Evolutionary conservation across 2,329 filamentous ascomycete genomes (phyloP), one percentile per base, ranked within the genome.

Genomic region (Neoscytalidium dimidiatum): DNA sequence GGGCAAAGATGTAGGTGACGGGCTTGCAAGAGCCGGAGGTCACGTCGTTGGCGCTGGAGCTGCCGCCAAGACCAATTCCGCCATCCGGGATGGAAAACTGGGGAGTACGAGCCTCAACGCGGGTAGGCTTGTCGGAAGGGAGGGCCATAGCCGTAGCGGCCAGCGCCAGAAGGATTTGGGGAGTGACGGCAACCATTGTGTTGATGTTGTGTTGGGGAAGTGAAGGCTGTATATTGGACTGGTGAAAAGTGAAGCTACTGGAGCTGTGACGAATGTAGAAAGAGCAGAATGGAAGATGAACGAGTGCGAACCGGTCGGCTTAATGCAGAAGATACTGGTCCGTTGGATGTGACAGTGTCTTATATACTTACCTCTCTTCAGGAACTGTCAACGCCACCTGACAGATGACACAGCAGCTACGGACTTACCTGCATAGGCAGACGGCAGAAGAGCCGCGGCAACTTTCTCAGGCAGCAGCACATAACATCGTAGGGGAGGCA

Each of bases 1-100:
- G 80, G 19, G 85, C 84, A 68, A 84, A 87, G 68, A 87, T 82
- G 60, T 86, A 73, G 8, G 84, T 86, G 67, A 84, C 78, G 41
- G 76, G 70, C 35, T 79, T 80, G 73, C 82, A 84, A 51, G 63
- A 21, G n/a, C 71, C 70, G 38, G 68, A 69, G 19, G 65, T 71
- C 41, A 75, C 66, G 53, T 75, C 74, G 60, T 73, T 73, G 49
- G 74, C 70, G 0, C 69, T 71, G 11, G 35, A 63, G 26, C 67
- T 70, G 17, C 61, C 68, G 31, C 69, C 43, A 19, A 31, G 5
- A 28, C 53, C 46, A 21, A 31, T 13, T 3, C 49, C 21, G 38
- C 56, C 43, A 17, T n/a, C 26, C 11, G 56, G 57, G n/a, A 61
- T 48, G 41, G 41, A 35, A 43, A 61, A 61, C 23, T 61, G 57